These are phyloP conservation scores for Phytophthora cryptogea DNA, from an alignment of 352 stramenopile species.

Conservation along the genomic window DNA sequence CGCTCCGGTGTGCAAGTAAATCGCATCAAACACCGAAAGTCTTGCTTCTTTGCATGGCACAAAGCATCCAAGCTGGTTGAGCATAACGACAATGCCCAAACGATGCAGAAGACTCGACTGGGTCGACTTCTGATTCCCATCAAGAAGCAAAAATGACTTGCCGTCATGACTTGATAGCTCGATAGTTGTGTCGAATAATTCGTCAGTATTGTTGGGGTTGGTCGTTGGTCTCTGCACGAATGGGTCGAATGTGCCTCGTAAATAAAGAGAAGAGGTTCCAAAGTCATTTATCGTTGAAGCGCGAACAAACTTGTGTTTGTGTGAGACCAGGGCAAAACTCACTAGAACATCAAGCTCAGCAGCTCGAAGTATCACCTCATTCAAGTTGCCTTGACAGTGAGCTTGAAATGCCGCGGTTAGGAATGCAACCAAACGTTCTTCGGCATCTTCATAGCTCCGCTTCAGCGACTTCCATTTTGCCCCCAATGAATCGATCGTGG, in stretches of 20 bases:
- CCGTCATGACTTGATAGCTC: conserved; percentile 11
- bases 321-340: conserved; percentile 41
- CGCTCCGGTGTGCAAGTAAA: conserved; percentile 48
- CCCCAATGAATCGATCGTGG: conserved; percentile 37
- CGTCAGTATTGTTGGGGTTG: background rate
- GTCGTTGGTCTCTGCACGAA: conserved; percentile 17
- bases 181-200: background rate
- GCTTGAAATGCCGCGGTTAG: conserved; percentile 19
- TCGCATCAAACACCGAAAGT: conserved; percentile 49
- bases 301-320: conserved; percentile 34
- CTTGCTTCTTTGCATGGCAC: conserved; percentile 46
- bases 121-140: conserved; percentile 5
- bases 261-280: background rate
- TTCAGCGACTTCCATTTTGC: conserved; percentile 39
- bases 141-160: conserved; percentile 39
- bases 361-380: conserved; percentile 14
- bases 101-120: conserved; percentile 19
- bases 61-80: conserved; percentile 71
- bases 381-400: conserved; percentile 11
- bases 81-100: conserved; percentile 36
- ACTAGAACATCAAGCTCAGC: conserved; percentile 45
- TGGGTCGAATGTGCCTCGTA: conserved; percentile 25
- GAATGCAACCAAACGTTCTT: conserved; percentile 26
- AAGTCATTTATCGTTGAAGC: conserved; percentile 4
- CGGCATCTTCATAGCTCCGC: conserved; percentile 20